Base-by-base conservation (phyloP, 2,329 filamentous ascomycete genomes). In the Sclerotinia subarctica region DNA sequence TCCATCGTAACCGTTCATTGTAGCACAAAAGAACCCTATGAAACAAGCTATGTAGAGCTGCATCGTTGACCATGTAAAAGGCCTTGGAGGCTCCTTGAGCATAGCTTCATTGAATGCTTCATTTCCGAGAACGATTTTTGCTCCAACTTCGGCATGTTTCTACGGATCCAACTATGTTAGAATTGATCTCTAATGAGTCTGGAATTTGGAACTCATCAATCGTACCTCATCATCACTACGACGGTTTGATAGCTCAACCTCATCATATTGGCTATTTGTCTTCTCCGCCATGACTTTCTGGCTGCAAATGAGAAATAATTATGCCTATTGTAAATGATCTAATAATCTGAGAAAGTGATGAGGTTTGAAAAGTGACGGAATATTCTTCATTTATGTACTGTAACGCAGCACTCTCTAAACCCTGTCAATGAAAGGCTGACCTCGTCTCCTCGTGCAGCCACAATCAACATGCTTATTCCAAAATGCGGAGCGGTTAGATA, bases 81-180 rank as follows among this genome's bases (percentile, higher is more conserved):
- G 77, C 47, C 72, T 76, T 32, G 82, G 80, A 11, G 83, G 82
- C 73, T 86, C 85, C 76, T 83, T 82, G 73, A 84, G 74, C 76
- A 83, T 79, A 29, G 85, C 85, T 76, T 86, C 82, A 71, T 83
- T 81, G 76, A 82, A 86, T 62, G 84, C 83, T 71, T 84, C 83
- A 71, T 81, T 82, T 69, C 85, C 85, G 32, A 74, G 79, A 72
- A 86, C 79, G 68, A 83, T 78, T 72, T 81, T 83, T 72, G 74
- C 71, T 66, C 75, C 74, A 53, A 76, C 75, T 64, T 76, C 73
- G 17, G 68, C 71, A 69, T 75, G 73, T 73, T 76, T 76, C 74
- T 76, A 46, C 58, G 29, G 21, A 10, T 24, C 24, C 13, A 24
- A 24, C 26, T 8, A 35, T 19, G n/a, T 69, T 32, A 66, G 46